Conservation (phyloP, 371 early-diverging fungal species). For the Fennellomyces sp. region DNA sequence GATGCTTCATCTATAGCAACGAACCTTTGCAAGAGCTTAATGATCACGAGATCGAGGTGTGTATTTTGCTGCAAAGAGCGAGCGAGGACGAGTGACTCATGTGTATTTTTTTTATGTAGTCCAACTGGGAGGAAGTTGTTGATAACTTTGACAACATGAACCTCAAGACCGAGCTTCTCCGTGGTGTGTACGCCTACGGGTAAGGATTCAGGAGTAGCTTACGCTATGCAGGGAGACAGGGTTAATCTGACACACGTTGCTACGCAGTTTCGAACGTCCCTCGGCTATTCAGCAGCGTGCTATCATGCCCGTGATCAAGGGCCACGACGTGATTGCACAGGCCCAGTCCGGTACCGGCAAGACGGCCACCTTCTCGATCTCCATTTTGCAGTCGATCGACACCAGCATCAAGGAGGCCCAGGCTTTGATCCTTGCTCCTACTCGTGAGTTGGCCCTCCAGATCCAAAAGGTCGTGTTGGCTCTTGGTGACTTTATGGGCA, state of each 20-base stretch:
- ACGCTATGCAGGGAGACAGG: no score
- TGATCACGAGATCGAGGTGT: conserved; percentile 31
- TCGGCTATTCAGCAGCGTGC: conserved; percentile 94
- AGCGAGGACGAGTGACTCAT: no score
- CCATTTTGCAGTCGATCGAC: conserved; percentile 88
- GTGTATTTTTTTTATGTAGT: conserved; percentile 39
- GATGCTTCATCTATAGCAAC: conserved; percentile 33
- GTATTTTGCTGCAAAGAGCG: neutral
- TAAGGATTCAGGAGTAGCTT: conserved; percentile 34
- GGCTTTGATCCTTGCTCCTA: conserved; percentile 89
- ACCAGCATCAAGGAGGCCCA: conserved; percentile 73
- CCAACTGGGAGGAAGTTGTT: conserved; percentile 77
- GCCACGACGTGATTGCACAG: conserved; percentile 93
- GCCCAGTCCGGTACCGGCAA: conserved; percentile 99
- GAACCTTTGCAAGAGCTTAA: conserved; percentile 32
- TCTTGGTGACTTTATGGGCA: conserved; percentile 85
- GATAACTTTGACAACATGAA: conserved; percentile 86
- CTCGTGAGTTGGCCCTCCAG: conserved; percentile 93
- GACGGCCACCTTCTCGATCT: conserved; percentile 96
- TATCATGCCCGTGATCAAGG: conserved; percentile 84
- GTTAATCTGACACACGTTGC: no score
- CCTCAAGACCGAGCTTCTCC: conserved; percentile 82
- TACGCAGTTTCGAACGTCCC: conserved; percentile 82
- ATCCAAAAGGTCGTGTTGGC: conserved; percentile 85
- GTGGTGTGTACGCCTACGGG: conserved; percentile 91